Evolutionary conservation across 2,329 filamentous ascomycete species (phyloP).

Genomic region (Fusarium incarnatum): DNA sequence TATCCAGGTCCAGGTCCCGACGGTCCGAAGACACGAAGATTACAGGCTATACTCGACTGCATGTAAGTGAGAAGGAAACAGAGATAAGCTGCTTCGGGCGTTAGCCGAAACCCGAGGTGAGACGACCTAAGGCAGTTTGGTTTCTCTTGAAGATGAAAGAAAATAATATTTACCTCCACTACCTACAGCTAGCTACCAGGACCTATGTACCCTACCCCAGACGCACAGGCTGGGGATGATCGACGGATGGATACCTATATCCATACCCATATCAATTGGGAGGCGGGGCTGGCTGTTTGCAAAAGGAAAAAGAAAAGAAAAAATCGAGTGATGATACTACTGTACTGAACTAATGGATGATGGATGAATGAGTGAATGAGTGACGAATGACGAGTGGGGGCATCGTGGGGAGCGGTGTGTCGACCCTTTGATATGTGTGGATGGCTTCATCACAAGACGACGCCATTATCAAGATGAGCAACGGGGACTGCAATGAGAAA

Average conservation of each 20-base stretch:
- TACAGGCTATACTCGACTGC: slow-evolving; percentile 3
- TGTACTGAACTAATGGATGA: slow-evolving; percentile 13
- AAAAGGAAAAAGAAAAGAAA: slow-evolving; percentile 7
- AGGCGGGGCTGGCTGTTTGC: slow-evolving; percentile 32
- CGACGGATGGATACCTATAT: slow-evolving; percentile 21
- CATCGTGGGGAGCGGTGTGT: slow-evolving; percentile 46
- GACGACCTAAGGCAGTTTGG: neutral
- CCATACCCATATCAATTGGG: slow-evolving; percentile 4
- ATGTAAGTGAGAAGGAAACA: neutral
- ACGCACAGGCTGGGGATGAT: slow-evolving; percentile 34
- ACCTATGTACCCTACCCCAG: slow-evolving; percentile 34
- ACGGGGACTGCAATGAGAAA: slow-evolving; percentile 31
- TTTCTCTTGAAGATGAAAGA: neutral
- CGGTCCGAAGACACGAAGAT: slow-evolving; percentile 10
- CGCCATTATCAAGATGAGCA: slow-evolving; percentile 24
- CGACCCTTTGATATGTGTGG: slow-evolving; percentile 32
- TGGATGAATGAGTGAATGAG: neutral
- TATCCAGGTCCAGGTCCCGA: neutral
- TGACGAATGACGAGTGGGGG: slow-evolving; percentile 37
- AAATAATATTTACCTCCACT: neutral
- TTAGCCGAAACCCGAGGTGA: slow-evolving; percentile 40
- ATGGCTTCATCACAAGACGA: slow-evolving; percentile 37
- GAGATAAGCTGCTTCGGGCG: slow-evolving; percentile 31
- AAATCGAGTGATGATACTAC: slow-evolving; percentile 31
- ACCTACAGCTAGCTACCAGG: neutral